A percentile compares a stretch with the other conserved stretches of the same genome.
Conservation (phyloP, 345 rosid genomes). For the Cardamine chenopodiifolia region DNA sequence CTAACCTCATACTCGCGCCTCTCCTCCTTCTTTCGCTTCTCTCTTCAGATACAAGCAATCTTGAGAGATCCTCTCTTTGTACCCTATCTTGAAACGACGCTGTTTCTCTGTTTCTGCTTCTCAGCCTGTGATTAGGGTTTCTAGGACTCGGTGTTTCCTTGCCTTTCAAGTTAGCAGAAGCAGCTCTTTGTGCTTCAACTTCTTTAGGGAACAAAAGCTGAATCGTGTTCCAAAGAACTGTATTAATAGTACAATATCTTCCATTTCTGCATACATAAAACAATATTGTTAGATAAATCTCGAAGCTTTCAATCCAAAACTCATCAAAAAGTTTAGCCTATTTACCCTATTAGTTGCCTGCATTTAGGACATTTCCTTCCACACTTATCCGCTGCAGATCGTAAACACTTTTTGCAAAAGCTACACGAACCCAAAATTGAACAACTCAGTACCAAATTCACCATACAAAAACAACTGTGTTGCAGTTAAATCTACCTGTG, state of each 20-base stretch:
- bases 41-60: slow-evolving; percentile 42
- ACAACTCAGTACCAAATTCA: slow-evolving; percentile 16
- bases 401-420: slow-evolving; percentile 85
- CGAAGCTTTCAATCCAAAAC: not conserved
- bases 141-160: slow-evolving; percentile 31
- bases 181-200: slow-evolving; percentile 74
- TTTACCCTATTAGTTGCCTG: slow-evolving; percentile 82
- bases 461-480: not conserved
- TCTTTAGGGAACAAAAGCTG: slow-evolving; percentile 92
- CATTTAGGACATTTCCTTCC: slow-evolving; percentile 94
- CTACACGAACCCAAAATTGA: slow-evolving; percentile 47
- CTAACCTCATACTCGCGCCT: slow-evolving; percentile 40
- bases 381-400: slow-evolving; percentile 86
- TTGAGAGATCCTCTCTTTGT: slow-evolving; percentile 70
- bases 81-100: slow-evolving; percentile 59
- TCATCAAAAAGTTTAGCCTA: not conserved
- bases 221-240: slow-evolving; percentile 97
- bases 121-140: slow-evolving; percentile 18
- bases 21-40: slow-evolving; percentile 49
- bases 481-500: slow-evolving; percentile 62
- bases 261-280: slow-evolving; percentile 59
- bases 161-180: slow-evolving; percentile 28
- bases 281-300: not conserved
- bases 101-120: slow-evolving; percentile 31
- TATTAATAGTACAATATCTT: slow-evolving; percentile 82